Conservation (phyloP, 768 basidiomycete species). For the Suillus variegatus region DNA sequence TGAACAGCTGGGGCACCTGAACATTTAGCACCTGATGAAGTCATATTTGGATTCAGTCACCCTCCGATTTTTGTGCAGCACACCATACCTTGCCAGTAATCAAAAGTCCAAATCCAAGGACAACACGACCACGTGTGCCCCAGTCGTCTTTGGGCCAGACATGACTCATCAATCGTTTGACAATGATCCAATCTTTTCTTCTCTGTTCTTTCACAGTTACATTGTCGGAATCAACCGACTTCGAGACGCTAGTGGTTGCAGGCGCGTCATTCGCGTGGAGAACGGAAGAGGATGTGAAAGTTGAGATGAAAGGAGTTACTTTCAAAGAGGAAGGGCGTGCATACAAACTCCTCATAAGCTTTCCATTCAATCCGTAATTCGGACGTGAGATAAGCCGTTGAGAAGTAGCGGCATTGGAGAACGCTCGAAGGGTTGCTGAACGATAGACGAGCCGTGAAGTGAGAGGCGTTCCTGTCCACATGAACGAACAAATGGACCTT, state of each 20-base stretch:
- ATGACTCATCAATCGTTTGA: constrained; percentile 79
- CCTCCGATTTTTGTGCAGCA: not conserved
- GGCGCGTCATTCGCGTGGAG: constrained; percentile 3
- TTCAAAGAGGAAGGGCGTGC: constrained; percentile 11
- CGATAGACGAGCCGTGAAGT: constrained; percentile 19
- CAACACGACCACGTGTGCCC: constrained; percentile 77
- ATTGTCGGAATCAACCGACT: constrained; percentile 12
- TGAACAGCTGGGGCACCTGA: constrained; percentile 97
- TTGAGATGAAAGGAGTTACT: constrained; percentile 3
- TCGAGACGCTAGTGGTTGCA: constrained; percentile 4
- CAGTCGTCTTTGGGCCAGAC: constrained; percentile 92
- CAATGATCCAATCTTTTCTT: constrained; percentile 82
- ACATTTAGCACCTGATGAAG: constrained; percentile 80
- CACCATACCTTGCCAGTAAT: constrained; percentile 78
- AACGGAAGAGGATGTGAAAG: constrained; percentile 21
- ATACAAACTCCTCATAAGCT: constrained; percentile 7
- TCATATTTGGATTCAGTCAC: constrained; percentile 2
- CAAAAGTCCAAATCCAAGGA: constrained; percentile 79
- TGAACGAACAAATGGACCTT: constrained; percentile 12
- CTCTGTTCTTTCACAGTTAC: constrained; percentile 52
- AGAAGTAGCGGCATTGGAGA: constrained; percentile 11
- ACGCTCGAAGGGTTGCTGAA: constrained; percentile 16
- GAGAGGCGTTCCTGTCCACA: constrained; percentile 24
- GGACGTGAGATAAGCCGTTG: not conserved
- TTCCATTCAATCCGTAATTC: not conserved